phyloP scores from a whole-genome alignment of 2,329 filamentous ascomycete genomes.

The Xylogone sp. region DNA sequence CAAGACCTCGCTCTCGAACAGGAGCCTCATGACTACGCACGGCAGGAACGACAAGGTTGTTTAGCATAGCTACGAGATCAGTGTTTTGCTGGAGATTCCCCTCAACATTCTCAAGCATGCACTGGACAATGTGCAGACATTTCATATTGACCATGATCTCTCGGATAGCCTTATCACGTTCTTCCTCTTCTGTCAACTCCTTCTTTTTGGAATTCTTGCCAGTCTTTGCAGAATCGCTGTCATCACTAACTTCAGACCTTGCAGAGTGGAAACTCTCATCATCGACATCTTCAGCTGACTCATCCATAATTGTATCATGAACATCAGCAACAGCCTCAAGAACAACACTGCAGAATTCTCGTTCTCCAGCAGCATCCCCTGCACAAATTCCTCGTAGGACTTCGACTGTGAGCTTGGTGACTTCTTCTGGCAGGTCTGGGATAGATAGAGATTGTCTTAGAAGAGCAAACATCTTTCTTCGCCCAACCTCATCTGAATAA shows the following conservation, averaged over 20 bases:
- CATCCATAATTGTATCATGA: conserved; percentile 85
- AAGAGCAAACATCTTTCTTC: conserved; percentile 92
- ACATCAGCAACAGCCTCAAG: conserved; percentile 95
- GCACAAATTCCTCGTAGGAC: conserved; percentile 81
- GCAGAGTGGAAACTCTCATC: conserved; percentile 97
- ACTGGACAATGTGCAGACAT: conserved; percentile 94
- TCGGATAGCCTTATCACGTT: conserved; percentile 71
- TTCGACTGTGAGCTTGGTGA: conserved; percentile 82
- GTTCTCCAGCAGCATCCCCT: conserved; percentile 66
- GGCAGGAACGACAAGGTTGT: conserved; percentile 92
- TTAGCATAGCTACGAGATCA: conserved; percentile 94
- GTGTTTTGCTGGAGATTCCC: conserved; percentile 85
- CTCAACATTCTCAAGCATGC: conserved; percentile 91
- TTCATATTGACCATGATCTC: conserved; percentile 99
- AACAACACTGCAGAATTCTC: conserved; percentile 80
- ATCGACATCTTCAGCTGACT: conserved; percentile 56
- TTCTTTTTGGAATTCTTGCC: conserved; percentile 38
- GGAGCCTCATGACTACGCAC: conserved; percentile 91
- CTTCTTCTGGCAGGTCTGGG: conserved; percentile 84
- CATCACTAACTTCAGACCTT: conserved; percentile 74
- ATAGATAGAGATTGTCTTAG: conserved; percentile 82
- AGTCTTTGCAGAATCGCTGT: conserved; percentile 46
- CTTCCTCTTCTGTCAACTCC: conserved; percentile 59
- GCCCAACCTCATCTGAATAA: conserved; percentile 95
- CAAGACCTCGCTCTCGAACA: conserved; percentile 83